phyloP scores from a whole-genome alignment of 1,284 basidiomycete genomes.

The Fistulina hepatica region DNA sequence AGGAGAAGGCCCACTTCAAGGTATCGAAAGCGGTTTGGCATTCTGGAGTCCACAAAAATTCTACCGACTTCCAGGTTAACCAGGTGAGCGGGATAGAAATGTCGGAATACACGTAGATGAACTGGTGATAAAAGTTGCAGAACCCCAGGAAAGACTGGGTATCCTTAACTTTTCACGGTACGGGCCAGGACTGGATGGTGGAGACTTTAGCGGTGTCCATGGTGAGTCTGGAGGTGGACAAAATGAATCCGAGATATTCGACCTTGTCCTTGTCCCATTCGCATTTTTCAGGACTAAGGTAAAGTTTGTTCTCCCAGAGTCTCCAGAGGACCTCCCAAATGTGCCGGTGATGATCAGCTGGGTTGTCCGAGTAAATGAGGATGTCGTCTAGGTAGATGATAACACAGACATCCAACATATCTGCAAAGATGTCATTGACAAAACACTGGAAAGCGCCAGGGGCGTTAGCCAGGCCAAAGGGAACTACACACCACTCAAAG shows the following conservation, averaged over 20 bases:
- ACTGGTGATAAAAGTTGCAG: conserved; percentile 29
- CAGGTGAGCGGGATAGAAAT: conserved; percentile 23
- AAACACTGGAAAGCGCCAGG: conserved; percentile 13
- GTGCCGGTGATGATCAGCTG: conserved; percentile 18
- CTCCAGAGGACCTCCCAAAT: conserved; percentile 23
- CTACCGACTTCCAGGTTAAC: conserved; percentile 19
- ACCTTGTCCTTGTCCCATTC: conserved; percentile 17
- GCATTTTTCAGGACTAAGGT: conserved; percentile 17
- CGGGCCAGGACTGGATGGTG: conserved; percentile 28
- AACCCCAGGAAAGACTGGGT: conserved; percentile 5
- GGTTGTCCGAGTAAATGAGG: conserved; percentile 15
- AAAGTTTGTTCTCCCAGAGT: conserved; percentile 20
- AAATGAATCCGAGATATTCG: conserved; percentile 32
- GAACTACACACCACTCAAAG: conserved; percentile 26
- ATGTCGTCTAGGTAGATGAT: conserved; percentile 18
- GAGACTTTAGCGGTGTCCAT: conserved; percentile 30
- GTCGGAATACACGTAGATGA: conserved; percentile 28
- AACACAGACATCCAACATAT: conserved; percentile 12
- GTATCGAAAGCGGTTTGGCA: conserved; percentile 19
- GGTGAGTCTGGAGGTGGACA: conserved; percentile 21
- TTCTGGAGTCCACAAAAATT: conserved; percentile 17
- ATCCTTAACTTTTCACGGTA: conserved; percentile 17
- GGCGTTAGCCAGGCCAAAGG: conserved; percentile 16
- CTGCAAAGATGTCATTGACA: conserved; percentile 15
- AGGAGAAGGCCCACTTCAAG: conserved; percentile 24